Evolutionary conservation across 1,284 basidiomycete genomes (phyloP).

Genomic region (Melampsora americana): DNA sequence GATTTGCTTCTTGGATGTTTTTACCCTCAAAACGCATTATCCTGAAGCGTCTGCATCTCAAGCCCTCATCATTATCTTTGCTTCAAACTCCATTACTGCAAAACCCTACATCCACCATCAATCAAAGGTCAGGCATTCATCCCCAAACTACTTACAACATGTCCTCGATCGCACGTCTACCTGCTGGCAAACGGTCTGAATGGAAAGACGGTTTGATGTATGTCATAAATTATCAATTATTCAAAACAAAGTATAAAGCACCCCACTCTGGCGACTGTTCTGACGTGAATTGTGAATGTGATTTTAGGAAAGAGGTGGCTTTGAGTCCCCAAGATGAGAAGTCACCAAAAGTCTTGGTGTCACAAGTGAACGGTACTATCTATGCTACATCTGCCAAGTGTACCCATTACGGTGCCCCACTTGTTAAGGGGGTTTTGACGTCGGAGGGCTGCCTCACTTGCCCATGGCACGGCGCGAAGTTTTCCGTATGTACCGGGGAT

Average conservation of each 20-base stretch:
- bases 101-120: not conserved
- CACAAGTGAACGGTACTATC: conserved; percentile 51
- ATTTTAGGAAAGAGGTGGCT: conserved; percentile 30
- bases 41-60: not conserved
- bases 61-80: not conserved
- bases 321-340: conserved; percentile 24
- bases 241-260: no score
- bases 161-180: conserved; percentile 21
- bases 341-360: conserved; percentile 47
- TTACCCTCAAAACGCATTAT: not conserved
- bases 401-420: conserved; percentile 54
- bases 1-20: not conserved
- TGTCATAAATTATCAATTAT: not conserved
- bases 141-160: not conserved
- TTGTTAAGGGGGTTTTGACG: conserved; percentile 51
- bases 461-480: conserved; percentile 54
- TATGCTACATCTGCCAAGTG: conserved; percentile 53
- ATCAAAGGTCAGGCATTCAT: not conserved
- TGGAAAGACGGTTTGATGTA: conserved; percentile 39
- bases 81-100: not conserved
- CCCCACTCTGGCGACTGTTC: not conserved
- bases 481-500: conserved; percentile 53
- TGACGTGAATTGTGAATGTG: not conserved
- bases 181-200: conserved; percentile 23
- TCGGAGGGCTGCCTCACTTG: conserved; percentile 52